phyloP scores from a whole-genome alignment of 2,329 filamentous ascomycete genomes.

The Aspergillus sp. region DNA sequence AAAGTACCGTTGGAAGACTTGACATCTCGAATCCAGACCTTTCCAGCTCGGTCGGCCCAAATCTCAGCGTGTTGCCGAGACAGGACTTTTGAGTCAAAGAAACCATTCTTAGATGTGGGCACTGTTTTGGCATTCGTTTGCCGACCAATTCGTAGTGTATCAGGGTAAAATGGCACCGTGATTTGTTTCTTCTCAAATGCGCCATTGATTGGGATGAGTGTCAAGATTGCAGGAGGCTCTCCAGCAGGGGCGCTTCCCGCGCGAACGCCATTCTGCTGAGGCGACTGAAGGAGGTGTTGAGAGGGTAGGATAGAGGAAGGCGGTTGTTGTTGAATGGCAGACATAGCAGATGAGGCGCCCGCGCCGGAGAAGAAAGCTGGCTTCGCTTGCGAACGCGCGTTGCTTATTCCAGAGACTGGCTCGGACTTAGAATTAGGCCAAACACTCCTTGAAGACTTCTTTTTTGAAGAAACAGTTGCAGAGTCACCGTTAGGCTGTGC shows the following conservation, averaged over 20 bases:
- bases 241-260: conserved; percentile 44
- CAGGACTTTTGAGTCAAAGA: conserved; percentile 96
- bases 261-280: conserved; percentile 59
- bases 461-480: conserved; percentile 44
- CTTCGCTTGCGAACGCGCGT: conserved; percentile 61
- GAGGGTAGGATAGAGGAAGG: conserved; percentile 58
- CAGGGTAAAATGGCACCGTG: conserved; percentile 86
- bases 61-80: conserved; percentile 96
- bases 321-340: conserved; percentile 62
- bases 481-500: conserved; percentile 38
- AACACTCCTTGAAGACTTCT: conserved; percentile 53
- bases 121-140: conserved; percentile 97
- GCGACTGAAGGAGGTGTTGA: conserved; percentile 66
- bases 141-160: conserved; percentile 88
- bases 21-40: conserved; percentile 94
- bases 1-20: conserved; percentile 99
- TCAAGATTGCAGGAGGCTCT: conserved; percentile 74
- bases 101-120: conserved; percentile 87
- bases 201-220: conserved; percentile 85
- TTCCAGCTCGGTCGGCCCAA: conserved; percentile 80
- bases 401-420: conserved; percentile 62
- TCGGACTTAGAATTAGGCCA: conserved; percentile 68
- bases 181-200: conserved; percentile 98
- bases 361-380: conserved; percentile 58
- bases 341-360: conserved; percentile 62